Evolutionary conservation across 2,329 filamentous ascomycete species (phyloP).

Genomic region (Exophiala sideris): DNA sequence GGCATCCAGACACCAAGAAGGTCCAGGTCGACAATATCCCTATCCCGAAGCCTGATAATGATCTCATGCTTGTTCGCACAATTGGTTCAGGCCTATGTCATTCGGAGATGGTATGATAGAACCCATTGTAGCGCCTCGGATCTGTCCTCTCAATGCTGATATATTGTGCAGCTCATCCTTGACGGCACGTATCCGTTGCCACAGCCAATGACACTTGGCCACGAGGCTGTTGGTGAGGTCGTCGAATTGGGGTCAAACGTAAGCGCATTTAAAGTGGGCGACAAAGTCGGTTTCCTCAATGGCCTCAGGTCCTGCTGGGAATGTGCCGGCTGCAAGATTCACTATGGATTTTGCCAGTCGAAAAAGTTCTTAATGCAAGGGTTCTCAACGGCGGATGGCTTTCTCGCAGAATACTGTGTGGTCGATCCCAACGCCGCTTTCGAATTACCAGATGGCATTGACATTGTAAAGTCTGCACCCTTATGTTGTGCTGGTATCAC

Average conservation of each 20-base stretch:
- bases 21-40: conserved; percentile 1
- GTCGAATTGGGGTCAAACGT: neutral
- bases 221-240: conserved; percentile 8
- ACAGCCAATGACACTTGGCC: conserved; percentile 4
- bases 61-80: conserved; percentile 5
- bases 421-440: neutral
- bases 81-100: conserved; percentile 8
- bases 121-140: too few species aligned
- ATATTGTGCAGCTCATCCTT: too few species aligned
- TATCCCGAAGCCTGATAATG: conserved; percentile 1
- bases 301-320: conserved; percentile 4
- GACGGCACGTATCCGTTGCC: too few species aligned
- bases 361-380: neutral
- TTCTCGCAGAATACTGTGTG: conserved; percentile 1
- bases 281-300: conserved; percentile 9
- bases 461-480: neutral
- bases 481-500: conserved; percentile 6
- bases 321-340: conserved; percentile 5
- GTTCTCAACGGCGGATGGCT: neutral
- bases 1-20: neutral
- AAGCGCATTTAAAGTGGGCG: conserved; percentile 1
- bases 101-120: conserved; percentile 4
- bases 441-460: neutral
- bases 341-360: conserved; percentile 1
- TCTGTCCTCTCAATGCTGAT: too few species aligned